A percentile compares a stretch with the other conserved stretches of the same genome.
phyloP scores from a whole-genome alignment of 495 filamentous ascomycete species.

The Bathelium albidoporum region DNA sequence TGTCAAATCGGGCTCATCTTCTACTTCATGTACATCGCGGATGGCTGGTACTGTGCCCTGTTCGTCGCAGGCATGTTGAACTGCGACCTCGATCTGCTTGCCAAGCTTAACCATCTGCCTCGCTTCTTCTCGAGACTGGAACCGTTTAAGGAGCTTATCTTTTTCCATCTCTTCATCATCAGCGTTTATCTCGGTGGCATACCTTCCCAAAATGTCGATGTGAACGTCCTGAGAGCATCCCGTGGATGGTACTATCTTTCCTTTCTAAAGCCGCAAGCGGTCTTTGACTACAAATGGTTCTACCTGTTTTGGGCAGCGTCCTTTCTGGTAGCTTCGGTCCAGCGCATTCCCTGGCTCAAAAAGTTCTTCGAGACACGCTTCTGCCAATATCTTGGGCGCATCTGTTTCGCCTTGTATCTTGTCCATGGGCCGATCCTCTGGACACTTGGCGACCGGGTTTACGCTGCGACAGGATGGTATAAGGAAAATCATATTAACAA shows the following conservation, averaged over 20 bases:
- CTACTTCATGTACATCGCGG: conserved; percentile 39
- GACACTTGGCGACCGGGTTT: conserved; percentile 35
- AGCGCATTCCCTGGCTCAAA: conserved; percentile 27
- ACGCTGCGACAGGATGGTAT: conserved; percentile 43
- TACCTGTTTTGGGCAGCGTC: conserved; percentile 26
- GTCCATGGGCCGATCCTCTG: conserved; percentile 22
- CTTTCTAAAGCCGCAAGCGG: conserved; percentile 41
- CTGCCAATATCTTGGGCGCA: conserved; percentile 18
- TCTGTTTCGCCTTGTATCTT: conserved; percentile 18
- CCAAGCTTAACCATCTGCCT: conserved; percentile 33
- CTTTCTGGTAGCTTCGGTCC: conserved; percentile 28
- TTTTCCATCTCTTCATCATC: conserved; percentile 35
- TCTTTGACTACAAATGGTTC: conserved; percentile 33
- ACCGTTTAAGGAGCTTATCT: conserved; percentile 36
- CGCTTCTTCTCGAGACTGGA: conserved; percentile 24
- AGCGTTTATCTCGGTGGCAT: conserved; percentile 36
- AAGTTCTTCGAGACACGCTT: conserved; percentile 27
- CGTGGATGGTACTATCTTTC: conserved; percentile 39
- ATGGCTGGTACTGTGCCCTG: conserved; percentile 37
- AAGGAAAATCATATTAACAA: conserved; percentile 29
- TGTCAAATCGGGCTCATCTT: conserved; percentile 25
- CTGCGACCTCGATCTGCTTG: conserved; percentile 40
- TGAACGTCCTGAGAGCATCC: conserved; percentile 28
- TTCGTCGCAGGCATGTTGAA: conserved; percentile 40
- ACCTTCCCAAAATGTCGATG: conserved; percentile 30